phyloP scores from a whole-genome alignment of 2,329 filamentous ascomycete genomes.

The Aspergillus glaucus region DNA sequence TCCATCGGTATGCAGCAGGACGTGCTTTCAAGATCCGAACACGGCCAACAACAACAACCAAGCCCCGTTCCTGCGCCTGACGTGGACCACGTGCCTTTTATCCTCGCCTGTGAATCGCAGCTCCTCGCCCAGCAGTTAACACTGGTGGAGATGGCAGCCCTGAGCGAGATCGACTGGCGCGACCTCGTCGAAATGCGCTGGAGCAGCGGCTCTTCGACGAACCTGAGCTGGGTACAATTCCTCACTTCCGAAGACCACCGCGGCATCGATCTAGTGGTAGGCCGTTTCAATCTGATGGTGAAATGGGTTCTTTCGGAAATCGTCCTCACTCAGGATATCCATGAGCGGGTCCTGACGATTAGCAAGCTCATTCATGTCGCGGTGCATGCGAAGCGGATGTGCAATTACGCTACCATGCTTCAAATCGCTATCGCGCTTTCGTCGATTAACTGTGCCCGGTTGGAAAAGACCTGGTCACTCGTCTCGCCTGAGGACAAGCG shows the following conservation, averaged over 20 bases:
- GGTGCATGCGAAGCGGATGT: conserved; percentile 50
- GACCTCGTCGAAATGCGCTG: conserved; percentile 59
- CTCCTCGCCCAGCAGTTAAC: conserved; percentile 58
- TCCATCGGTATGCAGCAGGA: conserved; percentile 24
- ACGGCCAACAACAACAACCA: conserved; percentile 12
- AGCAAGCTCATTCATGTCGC: conserved; percentile 60
- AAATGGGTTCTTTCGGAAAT: conserved; percentile 61
- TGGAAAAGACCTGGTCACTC: conserved; percentile 54
- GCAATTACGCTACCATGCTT: conserved; percentile 62
- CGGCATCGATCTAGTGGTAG: conserved; percentile 59
- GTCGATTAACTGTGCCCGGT: conserved; percentile 52
- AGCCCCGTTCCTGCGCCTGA: conserved; percentile 7
- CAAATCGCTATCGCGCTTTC: conserved; percentile 59
- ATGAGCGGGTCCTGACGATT: conserved; percentile 55
- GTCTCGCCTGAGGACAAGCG: conserved; percentile 50
- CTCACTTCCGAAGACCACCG: conserved; percentile 48
- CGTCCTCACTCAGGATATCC: conserved; percentile 51
- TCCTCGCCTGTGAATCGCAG: conserved; percentile 57
- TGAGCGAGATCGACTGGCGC: conserved; percentile 62
- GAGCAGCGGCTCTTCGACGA: conserved; percentile 49
- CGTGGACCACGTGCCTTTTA: conserved; percentile 52
- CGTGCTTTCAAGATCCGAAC: conserved; percentile 28
- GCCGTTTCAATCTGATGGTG: conserved; percentile 61
- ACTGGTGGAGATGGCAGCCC: conserved; percentile 58
- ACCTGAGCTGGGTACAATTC: conserved; percentile 57